These are phyloP conservation scores for Zymoseptoria ardabiliae DNA, from an alignment of 2,329 filamentous ascomycete genomes.

Conservation along the genomic window DNA sequence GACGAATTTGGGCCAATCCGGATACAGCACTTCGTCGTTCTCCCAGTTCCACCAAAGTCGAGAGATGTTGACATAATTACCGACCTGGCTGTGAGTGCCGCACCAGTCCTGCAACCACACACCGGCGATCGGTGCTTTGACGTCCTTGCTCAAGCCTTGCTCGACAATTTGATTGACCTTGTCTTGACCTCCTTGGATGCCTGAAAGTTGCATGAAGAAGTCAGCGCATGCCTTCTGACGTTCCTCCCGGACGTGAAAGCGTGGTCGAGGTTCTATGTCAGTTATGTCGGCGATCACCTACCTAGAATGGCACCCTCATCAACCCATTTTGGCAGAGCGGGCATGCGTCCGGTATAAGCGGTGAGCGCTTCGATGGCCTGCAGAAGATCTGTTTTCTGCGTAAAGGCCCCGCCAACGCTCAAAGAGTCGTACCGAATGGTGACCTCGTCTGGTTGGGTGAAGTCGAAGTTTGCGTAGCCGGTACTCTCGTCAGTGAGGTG, in stretches of 20 bases:
- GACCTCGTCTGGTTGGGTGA: conserved; percentile 19
- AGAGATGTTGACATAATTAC: conserved; percentile 30
- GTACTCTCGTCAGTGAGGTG: conserved; percentile 26
- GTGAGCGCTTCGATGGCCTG: conserved; percentile 30
- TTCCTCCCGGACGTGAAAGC: background rate
- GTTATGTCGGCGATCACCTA: background rate
- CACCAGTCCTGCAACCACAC: conserved; percentile 35
- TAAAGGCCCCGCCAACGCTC: conserved; percentile 20
- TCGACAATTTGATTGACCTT: conserved; percentile 32
- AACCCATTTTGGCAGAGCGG: conserved; percentile 27
- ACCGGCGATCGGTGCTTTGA: conserved; percentile 28
- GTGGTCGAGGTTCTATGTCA: background rate
- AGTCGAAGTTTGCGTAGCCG: conserved; percentile 30
- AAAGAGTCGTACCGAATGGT: conserved; percentile 20
- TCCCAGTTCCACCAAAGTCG: conserved; percentile 38
- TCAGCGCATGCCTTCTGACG: background rate
- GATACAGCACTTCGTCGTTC: conserved; percentile 30
- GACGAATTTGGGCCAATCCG: conserved; percentile 31
- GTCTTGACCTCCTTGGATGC: conserved; percentile 32
- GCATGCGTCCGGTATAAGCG: conserved; percentile 30
- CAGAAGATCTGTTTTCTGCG: conserved; percentile 22
- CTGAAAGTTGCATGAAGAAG: background rate
- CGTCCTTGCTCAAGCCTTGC: conserved; percentile 20
- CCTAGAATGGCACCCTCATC: conserved; percentile 30
- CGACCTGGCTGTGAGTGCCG: conserved; percentile 30